Base-by-base conservation (phyloP, 306 rosid species). In the Ormosia emarginata region DNA sequence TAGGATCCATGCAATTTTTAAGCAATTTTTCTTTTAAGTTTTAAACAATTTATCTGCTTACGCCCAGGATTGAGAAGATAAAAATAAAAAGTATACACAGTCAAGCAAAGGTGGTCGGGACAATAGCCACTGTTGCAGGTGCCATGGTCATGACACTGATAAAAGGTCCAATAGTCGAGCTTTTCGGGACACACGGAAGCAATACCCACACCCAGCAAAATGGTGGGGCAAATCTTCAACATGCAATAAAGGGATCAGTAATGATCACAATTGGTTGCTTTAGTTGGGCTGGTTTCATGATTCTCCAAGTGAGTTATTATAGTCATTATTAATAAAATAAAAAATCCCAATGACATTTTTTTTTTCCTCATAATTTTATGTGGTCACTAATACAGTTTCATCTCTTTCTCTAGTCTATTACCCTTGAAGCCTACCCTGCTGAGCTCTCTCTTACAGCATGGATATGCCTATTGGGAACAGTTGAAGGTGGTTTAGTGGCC, bases 391-490 rank as follows among this genome's bases (percentile, higher is more conserved):
- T 52, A 62, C 4, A 65, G 1, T 6, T 68, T 77, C 15, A 30
- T 84, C 34, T 34, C 30, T 62, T 18, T 78, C 8, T 82, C 37
- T 52, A 95, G 99, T 90, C 98, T 49, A 61, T 91, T 49, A 93
- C 99, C 11, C 89, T 95, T 58, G 87, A 91, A 84, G 17, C 89
- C 57, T 95, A 95, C 88, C 98, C 99, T 0, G 92, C 98, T 4
- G 99, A 95, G 81, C 91, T 95, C 44, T 95, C 99, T 14, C 94
- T 95, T 2, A 92, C 99, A 30, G 91, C 99, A 61, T 95, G 99
- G 99, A 92, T 95, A 82, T 95, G 99, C 76, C 76, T 92, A 49
- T 39, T 93, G 84, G 99, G 98, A 62, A 84, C 99, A 2, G 3
- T 85, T 63, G 93, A 93, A 77, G 99, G 99, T 32, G 88, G 93